Conservation (phyloP, 768 basidiomycete species). For the Hygrophoropsis aurantiaca region DNA sequence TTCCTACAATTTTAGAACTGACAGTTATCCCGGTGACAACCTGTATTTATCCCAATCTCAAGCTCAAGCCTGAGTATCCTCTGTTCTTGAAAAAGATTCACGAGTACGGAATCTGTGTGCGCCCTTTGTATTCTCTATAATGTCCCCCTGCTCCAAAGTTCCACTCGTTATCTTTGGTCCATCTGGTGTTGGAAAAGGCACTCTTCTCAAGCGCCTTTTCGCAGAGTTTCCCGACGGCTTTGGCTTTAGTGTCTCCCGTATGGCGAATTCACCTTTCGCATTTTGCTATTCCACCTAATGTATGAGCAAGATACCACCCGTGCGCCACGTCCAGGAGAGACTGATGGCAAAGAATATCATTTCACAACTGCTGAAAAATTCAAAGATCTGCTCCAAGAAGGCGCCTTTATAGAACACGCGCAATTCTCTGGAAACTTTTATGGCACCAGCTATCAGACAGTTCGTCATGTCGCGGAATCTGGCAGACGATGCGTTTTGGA, state of each 20-base stretch:
- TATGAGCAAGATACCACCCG: conserved; percentile 79
- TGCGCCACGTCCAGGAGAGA: conserved; percentile 76
- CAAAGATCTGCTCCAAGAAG: conserved; percentile 59
- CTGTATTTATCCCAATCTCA: too few relatives aligned
- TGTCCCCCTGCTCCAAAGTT: conserved; percentile 7
- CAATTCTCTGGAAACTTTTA: conserved; percentile 92
- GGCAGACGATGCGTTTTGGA: conserved; percentile 90
- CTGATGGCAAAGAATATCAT: conserved; percentile 82
- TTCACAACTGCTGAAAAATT: conserved; percentile 78
- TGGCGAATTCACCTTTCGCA: conserved; percentile 22
- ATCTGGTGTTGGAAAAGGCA: conserved; percentile 93
- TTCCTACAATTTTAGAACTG: background rate
- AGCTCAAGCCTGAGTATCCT: background rate
- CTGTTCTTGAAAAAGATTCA: background rate
- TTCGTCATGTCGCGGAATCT: conserved; percentile 61
- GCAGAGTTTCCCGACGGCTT: conserved; percentile 79
- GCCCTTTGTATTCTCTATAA: background rate
- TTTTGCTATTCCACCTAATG: conserved; percentile 2
- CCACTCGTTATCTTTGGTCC: conserved; percentile 90
- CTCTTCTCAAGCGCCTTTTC: conserved; percentile 81
- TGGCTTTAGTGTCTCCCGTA: conserved; percentile 93
- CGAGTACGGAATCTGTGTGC: too few relatives aligned
- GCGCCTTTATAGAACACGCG: conserved; percentile 91
- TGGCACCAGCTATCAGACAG: conserved; percentile 84
- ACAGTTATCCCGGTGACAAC: too few relatives aligned